Base-by-base conservation (phyloP, 2,329 filamentous ascomycete species). In the Ophiostoma piceae region DNA sequence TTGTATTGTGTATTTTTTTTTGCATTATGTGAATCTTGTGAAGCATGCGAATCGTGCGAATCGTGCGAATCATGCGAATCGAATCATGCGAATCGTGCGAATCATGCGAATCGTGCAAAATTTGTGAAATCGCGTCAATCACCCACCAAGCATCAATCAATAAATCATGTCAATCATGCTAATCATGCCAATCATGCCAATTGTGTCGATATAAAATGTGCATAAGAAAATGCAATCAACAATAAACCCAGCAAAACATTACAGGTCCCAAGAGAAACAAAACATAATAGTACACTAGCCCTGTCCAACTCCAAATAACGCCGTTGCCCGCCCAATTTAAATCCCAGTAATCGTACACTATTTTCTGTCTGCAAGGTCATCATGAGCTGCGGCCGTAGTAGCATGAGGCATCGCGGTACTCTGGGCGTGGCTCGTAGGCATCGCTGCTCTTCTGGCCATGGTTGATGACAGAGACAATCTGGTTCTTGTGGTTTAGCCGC, bases 331-430 rank as follows among this genome's bases (percentile, higher is more conserved):
- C n/a, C 51, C 22, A 26, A 5, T 26, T 22, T 26, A 16, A 47
- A 47, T 57, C 22, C 12, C 22, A 32, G 14, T 62, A 19, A 62
- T 39, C 16, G 32, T 64, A 64, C 60, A 64, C 26, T 62, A 19
- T 32, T 26, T 11, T 4, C 7, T 26, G 11, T 19, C 57, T 62
- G 9, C n/a, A 12, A 12, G 19, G 16, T 12, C 14, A 4, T 29
- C 39, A 69, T 37, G 37, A 26, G 29, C 35, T 29, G 32, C 60
- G 68, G 35, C 29, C 47, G 51, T 68, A 69, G 65, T 72, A 72
- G 43, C 71, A 57, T 6, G 72, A 73, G 2, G 72, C 72, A 64
- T 71, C 66, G 16, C 70, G 67, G 41, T 72, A 73, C 19, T 66
- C 64, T 4, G 66, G 47, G n/a, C 16, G 67, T 4, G 72, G 72